Percentiles rank a stretch among this genome's conserved stretches.
Evolutionary conservation across 352 stramenopile genomes (phyloP).

Genomic region (Hyaloperonospora brassicae): DNA sequence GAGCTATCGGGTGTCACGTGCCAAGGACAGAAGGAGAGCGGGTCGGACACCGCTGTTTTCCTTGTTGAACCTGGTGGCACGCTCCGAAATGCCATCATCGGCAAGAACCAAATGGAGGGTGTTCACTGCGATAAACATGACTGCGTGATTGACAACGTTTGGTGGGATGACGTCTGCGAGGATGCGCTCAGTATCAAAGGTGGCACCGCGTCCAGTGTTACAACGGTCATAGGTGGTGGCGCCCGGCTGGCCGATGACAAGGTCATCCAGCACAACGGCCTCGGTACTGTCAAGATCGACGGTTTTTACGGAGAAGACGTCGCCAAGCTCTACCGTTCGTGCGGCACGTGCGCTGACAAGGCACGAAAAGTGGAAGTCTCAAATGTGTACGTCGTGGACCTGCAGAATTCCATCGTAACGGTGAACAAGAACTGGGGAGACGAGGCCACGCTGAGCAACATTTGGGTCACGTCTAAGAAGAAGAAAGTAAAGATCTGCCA

Average conservation of each 20-base stretch:
- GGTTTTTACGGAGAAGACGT: slow-evolving; percentile 18
- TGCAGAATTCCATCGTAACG: slow-evolving; percentile 37
- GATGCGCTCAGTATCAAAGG: slow-evolving; percentile 39
- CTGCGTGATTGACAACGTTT: slow-evolving; percentile 22
- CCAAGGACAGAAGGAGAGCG: no score
- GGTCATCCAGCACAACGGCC: slow-evolving; percentile 38
- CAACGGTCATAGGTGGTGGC: slow-evolving; percentile 30
- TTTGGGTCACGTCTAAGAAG: no score
- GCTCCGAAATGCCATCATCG: slow-evolving; percentile 60
- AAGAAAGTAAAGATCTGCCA: slow-evolving; percentile 9
- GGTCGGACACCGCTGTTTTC: no score
- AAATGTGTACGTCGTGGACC: slow-evolving; percentile 27
- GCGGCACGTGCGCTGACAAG: slow-evolving; percentile 27
- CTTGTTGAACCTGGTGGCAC: no score
- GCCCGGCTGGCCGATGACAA: slow-evolving; percentile 47
- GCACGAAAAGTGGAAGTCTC: slow-evolving; percentile 26
- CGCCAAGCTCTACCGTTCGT: slow-evolving; percentile 20
- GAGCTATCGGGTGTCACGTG: no score
- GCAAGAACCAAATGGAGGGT: slow-evolving; percentile 18
- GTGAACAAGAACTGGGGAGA: no score
- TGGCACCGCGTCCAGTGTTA: slow-evolving; percentile 25
- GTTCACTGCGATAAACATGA: slow-evolving; percentile 1
- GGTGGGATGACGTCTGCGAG: slow-evolving; percentile 26
- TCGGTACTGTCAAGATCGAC: slow-evolving; percentile 22
- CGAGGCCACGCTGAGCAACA: no score